phyloP scores from a whole-genome alignment of 1,139 yeast genomes.

The Zygoascus meyerae region DNA sequence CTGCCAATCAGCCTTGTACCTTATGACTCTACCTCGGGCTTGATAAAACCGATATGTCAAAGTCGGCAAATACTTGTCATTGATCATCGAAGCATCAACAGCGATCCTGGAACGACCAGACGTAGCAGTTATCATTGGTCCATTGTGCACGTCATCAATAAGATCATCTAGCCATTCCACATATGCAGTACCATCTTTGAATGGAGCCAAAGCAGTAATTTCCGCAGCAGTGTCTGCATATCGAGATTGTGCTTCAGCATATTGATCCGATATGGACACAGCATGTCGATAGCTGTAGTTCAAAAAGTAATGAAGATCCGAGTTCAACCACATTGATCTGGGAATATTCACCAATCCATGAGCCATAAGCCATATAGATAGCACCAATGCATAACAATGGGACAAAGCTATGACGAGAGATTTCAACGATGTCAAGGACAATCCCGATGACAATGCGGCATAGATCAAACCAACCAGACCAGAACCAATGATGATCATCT shows the following conservation, averaged over 20 bases:
- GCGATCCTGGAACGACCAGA: slow-evolving; percentile 21
- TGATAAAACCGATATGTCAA: slow-evolving; percentile 24
- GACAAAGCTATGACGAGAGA: slow-evolving; percentile 68
- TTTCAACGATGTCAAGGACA: slow-evolving; percentile 51
- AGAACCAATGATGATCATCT: slow-evolving; percentile 48
- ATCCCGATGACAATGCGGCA: slow-evolving; percentile 55
- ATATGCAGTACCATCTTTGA: slow-evolving; percentile 34
- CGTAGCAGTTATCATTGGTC: slow-evolving; percentile 17
- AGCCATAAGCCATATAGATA: slow-evolving; percentile 81
- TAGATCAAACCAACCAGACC: slow-evolving; percentile 55
- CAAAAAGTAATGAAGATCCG: slow-evolving; percentile 38
- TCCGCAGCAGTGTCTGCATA: slow-evolving; percentile 62
- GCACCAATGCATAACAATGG: slow-evolving; percentile 68
- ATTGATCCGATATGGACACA: slow-evolving; percentile 52
- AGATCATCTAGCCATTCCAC: slow-evolving; percentile 37
- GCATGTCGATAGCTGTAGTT: slow-evolving; percentile 49
- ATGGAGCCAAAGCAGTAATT: slow-evolving; percentile 44
- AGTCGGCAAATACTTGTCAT: slow-evolving; percentile 26
- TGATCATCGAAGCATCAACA: slow-evolving; percentile 26
- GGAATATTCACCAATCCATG: slow-evolving; percentile 74
- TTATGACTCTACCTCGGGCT: slow-evolving; percentile 27
- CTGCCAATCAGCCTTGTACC: slow-evolving; percentile 38
- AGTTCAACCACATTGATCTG: slow-evolving; percentile 49
- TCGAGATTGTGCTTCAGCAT: slow-evolving; percentile 59
- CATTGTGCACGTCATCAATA: slow-evolving; percentile 25